Evolutionary conservation across 1,284 basidiomycete species (phyloP), one percentile per base, ranked within the genome.

Genomic region (Naganishia liquefaciens): DNA sequence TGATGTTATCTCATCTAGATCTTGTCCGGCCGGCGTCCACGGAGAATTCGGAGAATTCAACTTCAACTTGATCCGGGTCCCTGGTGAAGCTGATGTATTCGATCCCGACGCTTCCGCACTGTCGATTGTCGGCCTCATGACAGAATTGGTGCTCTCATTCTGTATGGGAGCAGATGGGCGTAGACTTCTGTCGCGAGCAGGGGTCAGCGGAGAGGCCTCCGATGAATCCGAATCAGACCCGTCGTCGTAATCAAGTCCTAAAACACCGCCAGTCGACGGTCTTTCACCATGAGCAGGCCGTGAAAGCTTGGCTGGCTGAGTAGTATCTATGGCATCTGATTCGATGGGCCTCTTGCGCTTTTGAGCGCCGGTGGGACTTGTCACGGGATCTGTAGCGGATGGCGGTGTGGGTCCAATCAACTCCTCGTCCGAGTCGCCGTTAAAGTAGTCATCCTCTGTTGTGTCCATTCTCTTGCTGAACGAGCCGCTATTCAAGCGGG

Each of bases 401-500:
- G 71, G 66, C 21, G 64, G 68, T 51, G 69, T 66, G n/a, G 70
- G 72, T 7, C 72, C 73, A 42, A 71, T 69, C 30, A 68, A 65
- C 7, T 75, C 73, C 28, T 79, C 77, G 10, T 78, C 76, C 66
- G 90, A 89, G 33, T 88, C 88, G 19, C 80, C 84, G 70, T 93
- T 91, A 83, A 96, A 96, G 81, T 95, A 98, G 61, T 79, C 79
- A 73, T 90, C 87, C 54, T 97, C 93, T 71, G 93, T 80, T 21
- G 28, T 54, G 23, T 61, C 54, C 62, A 54, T 67, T n/a, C 55
- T 42, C 43, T 54, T 58, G 46, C 49, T 49, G 47, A 47, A 44
- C 17, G 52, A 71, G 82, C 73, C 69, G 70, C 80, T 80, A 68
- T 44, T 52, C 63, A 39, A 61, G 63, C 54, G 58, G 55, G 68